These are phyloP conservation scores for Globisporangium spinosum DNA, from an alignment of 352 stramenopile species.

Conservation along the genomic window DNA sequence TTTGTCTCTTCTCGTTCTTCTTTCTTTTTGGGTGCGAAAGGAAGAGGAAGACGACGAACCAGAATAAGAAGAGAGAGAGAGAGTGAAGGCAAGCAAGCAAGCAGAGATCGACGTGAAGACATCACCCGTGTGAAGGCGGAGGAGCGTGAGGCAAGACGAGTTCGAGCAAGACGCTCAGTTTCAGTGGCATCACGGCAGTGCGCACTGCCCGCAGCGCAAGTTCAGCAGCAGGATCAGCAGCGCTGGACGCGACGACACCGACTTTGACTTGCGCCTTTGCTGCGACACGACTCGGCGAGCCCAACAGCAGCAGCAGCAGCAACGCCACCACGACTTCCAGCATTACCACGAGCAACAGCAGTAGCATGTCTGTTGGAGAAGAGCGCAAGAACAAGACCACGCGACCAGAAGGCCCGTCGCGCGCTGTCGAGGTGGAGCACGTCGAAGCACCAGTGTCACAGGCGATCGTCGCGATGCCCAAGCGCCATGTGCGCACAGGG, in stretches of 20 bases:
- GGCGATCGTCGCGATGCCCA: conserved; percentile 24
- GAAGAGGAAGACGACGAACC: background rate
- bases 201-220: conserved; percentile 9
- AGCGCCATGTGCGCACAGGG: conserved; percentile 56
- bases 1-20: background rate
- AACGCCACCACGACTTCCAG: conserved; percentile 4
- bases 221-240: conserved; percentile 1
- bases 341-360: background rate
- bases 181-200: conserved; percentile 13
- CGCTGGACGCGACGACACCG: background rate
- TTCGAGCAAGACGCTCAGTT: conserved; percentile 12
- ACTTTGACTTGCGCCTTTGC: background rate
- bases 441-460: conserved; percentile 2
- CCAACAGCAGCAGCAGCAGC: background rate
- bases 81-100: background rate
- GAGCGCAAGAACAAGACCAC: conserved; percentile 18
- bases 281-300: background rate
- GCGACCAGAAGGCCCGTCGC: background rate
- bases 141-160: conserved; percentile 9
- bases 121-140: background rate
- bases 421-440: background rate
- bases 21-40: background rate
- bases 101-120: background rate
- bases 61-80: background rate
- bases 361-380: conserved; percentile 37